Percentiles rank a stretch among this genome's conserved stretches.
Evolutionary conservation across 306 rosid species (phyloP).

Genomic region (Leucaena leucocephala): DNA sequence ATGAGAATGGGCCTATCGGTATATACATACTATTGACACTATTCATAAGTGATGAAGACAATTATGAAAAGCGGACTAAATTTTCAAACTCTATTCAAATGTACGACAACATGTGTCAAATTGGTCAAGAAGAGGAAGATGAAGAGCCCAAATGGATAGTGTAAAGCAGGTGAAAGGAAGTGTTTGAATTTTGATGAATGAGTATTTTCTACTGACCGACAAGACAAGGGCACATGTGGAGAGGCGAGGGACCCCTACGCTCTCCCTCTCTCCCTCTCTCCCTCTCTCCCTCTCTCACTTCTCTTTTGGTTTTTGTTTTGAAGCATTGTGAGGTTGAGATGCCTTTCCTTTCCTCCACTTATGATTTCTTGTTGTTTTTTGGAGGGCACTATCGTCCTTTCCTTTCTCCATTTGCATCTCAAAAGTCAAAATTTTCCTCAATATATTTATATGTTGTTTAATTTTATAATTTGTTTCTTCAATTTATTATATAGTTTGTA

Average conservation of each 20-base stretch:
- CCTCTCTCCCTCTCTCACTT: constrained; percentile 21
- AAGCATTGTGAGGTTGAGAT: constrained; percentile 44
- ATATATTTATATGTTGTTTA: neutral
- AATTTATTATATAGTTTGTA: neutral
- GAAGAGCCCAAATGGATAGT: constrained; percentile 37
- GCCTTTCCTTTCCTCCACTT: constrained; percentile 31
- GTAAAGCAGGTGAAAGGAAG: constrained; percentile 45
- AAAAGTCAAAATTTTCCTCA: constrained; percentile 11
- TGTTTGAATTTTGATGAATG: constrained; percentile 56
- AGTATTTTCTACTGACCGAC: constrained; percentile 57
- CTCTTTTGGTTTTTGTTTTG: constrained; percentile 5
- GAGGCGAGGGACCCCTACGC: constrained; percentile 41
- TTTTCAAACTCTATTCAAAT: neutral
- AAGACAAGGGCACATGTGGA: constrained; percentile 81
- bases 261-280: neutral
- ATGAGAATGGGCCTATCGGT: constrained; percentile 41
- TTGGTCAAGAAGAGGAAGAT: constrained; percentile 30
- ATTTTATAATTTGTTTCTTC: neutral
- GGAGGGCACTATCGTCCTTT: constrained; percentile 67
- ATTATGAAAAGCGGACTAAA: neutral
- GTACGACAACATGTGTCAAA: neutral
- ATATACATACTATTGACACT: no score
- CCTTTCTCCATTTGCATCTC: constrained; percentile 42
- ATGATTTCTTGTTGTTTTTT: constrained; percentile 14
- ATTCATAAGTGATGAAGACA: no score